Evolutionary conservation across 805 yeast species (phyloP).

Genomic region (Scheffersomyces stipitis): DNA sequence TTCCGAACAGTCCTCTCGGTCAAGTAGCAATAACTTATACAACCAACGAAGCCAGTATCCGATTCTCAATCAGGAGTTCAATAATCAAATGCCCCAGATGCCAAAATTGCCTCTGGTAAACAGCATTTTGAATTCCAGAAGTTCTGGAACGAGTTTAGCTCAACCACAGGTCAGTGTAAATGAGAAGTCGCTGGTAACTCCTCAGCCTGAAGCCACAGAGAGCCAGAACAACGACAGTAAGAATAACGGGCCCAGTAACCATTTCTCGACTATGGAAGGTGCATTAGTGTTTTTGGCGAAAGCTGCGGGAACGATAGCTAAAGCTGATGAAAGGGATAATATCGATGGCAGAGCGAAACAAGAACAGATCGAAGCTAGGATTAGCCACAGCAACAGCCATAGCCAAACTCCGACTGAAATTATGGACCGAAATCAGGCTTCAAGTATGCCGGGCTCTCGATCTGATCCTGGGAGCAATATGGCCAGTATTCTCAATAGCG

Average conservation of each 20-base stretch:
- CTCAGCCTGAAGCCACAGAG: slow-evolving; percentile 2
- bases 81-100: not conserved
- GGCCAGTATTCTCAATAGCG: not conserved
- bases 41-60: not conserved
- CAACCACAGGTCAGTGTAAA: not conserved
- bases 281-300: slow-evolving; percentile 73
- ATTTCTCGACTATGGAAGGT: slow-evolving; percentile 50
- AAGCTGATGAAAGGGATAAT: slow-evolving; percentile 63
- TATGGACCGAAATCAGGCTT: not conserved
- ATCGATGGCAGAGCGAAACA: slow-evolving; percentile 53
- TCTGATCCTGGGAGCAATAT: not conserved
- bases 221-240: not conserved
- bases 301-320: slow-evolving; percentile 75
- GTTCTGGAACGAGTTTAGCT: not conserved
- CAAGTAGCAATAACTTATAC: not conserved
- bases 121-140: slow-evolving; percentile 11
- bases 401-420: slow-evolving; percentile 1
- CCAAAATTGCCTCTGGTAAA: slow-evolving; percentile 12
- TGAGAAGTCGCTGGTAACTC: slow-evolving; percentile 2
- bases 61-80: not conserved
- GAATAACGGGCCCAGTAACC: slow-evolving; percentile 13
- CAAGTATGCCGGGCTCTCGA: not conserved
- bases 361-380: slow-evolving; percentile 40
- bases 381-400: not conserved
- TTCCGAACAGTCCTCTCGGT: not conserved